A percentile compares a stretch with the other conserved stretches of the same genome.
Evolutionary conservation across 164 flowering plant genomes (phyloP).

Genomic region (Aristolochia fimbriata): DNA sequence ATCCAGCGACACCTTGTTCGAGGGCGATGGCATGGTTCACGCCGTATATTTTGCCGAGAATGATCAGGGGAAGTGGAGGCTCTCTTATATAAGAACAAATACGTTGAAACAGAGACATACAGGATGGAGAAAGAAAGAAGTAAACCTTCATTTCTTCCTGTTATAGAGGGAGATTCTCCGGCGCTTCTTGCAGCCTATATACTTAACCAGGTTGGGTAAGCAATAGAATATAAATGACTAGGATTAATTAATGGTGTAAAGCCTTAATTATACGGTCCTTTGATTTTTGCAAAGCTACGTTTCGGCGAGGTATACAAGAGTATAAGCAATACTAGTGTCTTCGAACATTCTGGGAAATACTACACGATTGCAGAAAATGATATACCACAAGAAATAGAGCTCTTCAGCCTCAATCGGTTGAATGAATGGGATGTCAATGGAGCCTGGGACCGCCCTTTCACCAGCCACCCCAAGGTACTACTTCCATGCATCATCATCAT

Average conservation of each 20-base stretch:
- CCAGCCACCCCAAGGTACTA: constrained; percentile 57
- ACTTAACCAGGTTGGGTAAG: constrained; percentile 24
- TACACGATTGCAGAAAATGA: constrained; percentile 45
- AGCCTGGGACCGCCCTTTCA: constrained; percentile 49
- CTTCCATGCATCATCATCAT: too few relatives aligned
- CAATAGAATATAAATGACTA: background rate
- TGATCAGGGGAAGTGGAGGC: constrained; percentile 23
- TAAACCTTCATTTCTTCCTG: constrained; percentile 42
- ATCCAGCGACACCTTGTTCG: constrained; percentile 45
- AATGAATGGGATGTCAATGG: constrained; percentile 37
- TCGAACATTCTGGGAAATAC: constrained; percentile 44
- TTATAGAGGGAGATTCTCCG: constrained; percentile 37
- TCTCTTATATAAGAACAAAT: constrained; percentile 46
- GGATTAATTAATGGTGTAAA: background rate
- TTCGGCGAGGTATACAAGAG: constrained; percentile 35
- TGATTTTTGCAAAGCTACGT: constrained; percentile 39
- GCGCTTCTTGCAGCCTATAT: constrained; percentile 35
- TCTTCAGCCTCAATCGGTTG: constrained; percentile 25
- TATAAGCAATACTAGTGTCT: constrained; percentile 51
- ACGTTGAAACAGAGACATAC: constrained; percentile 43
- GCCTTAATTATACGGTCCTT: background rate
- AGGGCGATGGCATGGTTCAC: constrained; percentile 75
- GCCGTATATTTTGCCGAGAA: constrained; percentile 39
- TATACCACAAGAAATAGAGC: constrained; percentile 51
- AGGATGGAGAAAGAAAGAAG: constrained; percentile 31